A percentile compares a stretch with the other conserved stretches of the same genome.
Evolutionary conservation across 1,139 yeast genomes (phyloP).

Genomic region (Geotrichum reessii): DNA sequence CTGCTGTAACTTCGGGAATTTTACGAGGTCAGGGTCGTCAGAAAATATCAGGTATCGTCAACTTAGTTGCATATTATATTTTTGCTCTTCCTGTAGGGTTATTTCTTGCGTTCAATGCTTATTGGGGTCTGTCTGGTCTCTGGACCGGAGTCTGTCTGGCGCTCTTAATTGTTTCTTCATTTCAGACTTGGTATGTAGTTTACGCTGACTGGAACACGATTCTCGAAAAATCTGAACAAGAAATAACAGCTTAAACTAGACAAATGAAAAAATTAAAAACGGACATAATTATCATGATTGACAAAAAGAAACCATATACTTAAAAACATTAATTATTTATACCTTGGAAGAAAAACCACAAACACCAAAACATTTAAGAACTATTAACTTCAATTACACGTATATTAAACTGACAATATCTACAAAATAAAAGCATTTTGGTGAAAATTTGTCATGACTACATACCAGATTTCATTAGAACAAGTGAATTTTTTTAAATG

Average conservation of each 20-base stretch:
- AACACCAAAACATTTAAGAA: too few relatives aligned
- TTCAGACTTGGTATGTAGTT: conserved; percentile 11
- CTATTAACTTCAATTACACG: too few relatives aligned
- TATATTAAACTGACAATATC: too few relatives aligned
- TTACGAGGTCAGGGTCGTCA: conserved; percentile 84
- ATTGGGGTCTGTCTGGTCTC: conserved; percentile 55
- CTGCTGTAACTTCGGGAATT: conserved; percentile 80
- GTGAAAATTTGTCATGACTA: too few relatives aligned
- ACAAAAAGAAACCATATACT: too few relatives aligned
- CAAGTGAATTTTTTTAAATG: too few relatives aligned
- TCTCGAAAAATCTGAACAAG: conserved; percentile 5
- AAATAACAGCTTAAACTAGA: not conserved
- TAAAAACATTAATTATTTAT: too few relatives aligned
- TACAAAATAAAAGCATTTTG: too few relatives aligned
- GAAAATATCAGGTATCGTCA: conserved; percentile 71
- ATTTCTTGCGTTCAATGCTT: conserved; percentile 50
- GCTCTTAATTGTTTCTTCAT: conserved; percentile 14
- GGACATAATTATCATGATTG: not conserved
- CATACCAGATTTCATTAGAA: too few relatives aligned
- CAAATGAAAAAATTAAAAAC: not conserved
- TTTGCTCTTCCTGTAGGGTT: conserved; percentile 69
- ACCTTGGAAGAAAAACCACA: too few relatives aligned
- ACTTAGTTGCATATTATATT: conserved; percentile 64
- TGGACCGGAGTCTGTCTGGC: conserved; percentile 78
- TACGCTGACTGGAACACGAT: conserved; percentile 13